Evolutionary conservation across 495 filamentous ascomycete genomes (phyloP).

Genomic region (Daldinia caldariorum): DNA sequence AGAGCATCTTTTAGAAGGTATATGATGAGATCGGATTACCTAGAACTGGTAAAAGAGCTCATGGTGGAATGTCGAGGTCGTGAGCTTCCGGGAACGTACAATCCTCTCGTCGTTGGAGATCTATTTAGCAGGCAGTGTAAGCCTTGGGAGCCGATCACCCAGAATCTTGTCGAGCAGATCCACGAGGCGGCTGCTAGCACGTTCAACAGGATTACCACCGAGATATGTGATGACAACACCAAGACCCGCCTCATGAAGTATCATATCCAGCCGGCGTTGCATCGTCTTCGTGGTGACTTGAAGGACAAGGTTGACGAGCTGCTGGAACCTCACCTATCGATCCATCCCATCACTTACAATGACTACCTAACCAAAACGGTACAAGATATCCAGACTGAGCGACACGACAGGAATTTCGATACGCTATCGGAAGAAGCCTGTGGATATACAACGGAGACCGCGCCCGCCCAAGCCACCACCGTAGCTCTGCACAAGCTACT

Average conservation of each 20-base stretch:
- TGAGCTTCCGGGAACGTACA: constrained; percentile 55
- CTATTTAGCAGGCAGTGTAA: constrained; percentile 53
- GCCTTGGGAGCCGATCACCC: constrained; percentile 51
- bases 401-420: constrained; percentile 47
- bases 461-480: background rate
- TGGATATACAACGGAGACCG: constrained; percentile 28
- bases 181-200: constrained; percentile 42
- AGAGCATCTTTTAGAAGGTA: constrained; percentile 19
- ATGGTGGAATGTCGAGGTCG: constrained; percentile 46
- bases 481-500: background rate
- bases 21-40: constrained; percentile 20
- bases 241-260: constrained; percentile 51
- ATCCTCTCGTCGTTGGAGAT: constrained; percentile 53
- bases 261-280: constrained; percentile 52
- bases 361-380: constrained; percentile 61
- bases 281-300: constrained; percentile 40
- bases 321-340: constrained; percentile 41
- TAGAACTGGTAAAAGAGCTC: constrained; percentile 21
- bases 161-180: constrained; percentile 46
- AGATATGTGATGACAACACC: constrained; percentile 52
- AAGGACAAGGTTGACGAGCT: constrained; percentile 43
- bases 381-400: constrained; percentile 51
- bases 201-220: constrained; percentile 45
- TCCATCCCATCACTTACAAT: constrained; percentile 63
- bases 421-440: constrained; percentile 9